These are phyloP conservation scores for Talaromyces sp. DNA, from an alignment of 2,329 filamentous ascomycete genomes.

Conservation along the genomic window DNA sequence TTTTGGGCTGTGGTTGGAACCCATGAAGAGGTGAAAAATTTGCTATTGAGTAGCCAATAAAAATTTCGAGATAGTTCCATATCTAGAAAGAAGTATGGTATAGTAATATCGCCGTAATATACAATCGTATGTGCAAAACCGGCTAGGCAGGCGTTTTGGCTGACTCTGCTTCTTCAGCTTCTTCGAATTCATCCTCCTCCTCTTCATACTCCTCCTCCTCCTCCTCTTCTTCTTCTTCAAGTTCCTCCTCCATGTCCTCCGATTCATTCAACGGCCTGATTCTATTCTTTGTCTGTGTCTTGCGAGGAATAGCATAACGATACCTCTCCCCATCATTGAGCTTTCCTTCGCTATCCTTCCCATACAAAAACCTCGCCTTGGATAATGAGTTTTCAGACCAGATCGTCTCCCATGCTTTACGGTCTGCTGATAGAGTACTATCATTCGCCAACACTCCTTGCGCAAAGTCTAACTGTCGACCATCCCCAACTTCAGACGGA, in stretches of 20 bases:
- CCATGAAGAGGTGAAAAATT: neutral
- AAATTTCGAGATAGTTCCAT: neutral
- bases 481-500: slow-evolving; percentile 45
- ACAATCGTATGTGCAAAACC: neutral
- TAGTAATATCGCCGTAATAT: neutral
- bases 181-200: neutral
- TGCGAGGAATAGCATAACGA: slow-evolving; percentile 7
- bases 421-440: slow-evolving; percentile 21
- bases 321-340: slow-evolving; percentile 15
- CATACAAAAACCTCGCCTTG: neutral
- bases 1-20: neutral
- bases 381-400: slow-evolving; percentile 23
- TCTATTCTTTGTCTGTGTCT: neutral
- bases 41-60: neutral
- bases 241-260: neutral
- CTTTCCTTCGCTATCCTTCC: neutral
- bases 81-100: neutral
- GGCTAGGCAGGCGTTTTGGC: neutral
- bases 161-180: neutral
- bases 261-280: neutral
- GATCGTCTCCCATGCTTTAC: slow-evolving; percentile 26
- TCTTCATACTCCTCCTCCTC: neutral
- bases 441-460: slow-evolving; percentile 26
- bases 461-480: slow-evolving; percentile 30
- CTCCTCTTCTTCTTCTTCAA: neutral